Conservation (phyloP, 169 alveolate species). For the Plasmodium vivax region DNA sequence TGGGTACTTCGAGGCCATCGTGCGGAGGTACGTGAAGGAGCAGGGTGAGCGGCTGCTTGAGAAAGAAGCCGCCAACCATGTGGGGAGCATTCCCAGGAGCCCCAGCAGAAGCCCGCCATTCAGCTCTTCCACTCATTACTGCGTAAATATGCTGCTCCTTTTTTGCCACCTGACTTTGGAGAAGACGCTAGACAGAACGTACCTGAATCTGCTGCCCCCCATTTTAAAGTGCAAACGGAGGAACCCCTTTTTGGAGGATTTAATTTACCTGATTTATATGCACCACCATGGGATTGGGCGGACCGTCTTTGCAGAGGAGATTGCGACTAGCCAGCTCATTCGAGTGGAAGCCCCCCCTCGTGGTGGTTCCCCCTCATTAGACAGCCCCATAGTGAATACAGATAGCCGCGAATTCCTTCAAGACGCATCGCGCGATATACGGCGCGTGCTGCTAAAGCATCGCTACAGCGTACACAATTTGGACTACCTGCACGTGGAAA, state of each 20-base stretch:
- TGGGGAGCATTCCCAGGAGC: neutral
- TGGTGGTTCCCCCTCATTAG: neutral
- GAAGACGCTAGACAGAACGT: conserved; percentile 18
- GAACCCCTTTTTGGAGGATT: conserved; percentile 19
- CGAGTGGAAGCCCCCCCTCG: neutral
- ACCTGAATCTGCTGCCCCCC: conserved; percentile 20
- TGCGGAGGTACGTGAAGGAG: conserved; percentile 11
- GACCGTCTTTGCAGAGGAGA: neutral
- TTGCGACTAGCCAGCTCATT: neutral
- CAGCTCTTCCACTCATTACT: conserved; percentile 1
- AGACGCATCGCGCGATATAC: neutral
- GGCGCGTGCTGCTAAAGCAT: neutral
- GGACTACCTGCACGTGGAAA: conserved; percentile 37
- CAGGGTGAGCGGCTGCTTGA: neutral
- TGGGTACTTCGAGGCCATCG: conserved; percentile 14
- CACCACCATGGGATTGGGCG: conserved; percentile 28
- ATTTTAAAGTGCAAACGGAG: conserved; percentile 12
- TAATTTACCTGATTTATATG: conserved; percentile 42
- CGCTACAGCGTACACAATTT: neutral
- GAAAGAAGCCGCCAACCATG: neutral
- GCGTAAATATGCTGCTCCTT: conserved; percentile 9
- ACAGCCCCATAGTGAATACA: neutral
- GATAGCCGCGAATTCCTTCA: neutral
- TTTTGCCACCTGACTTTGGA: conserved; percentile 26
- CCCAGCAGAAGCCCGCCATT: neutral